Base-by-base conservation (phyloP, 2,329 filamentous ascomycete species). In the Xylaria sp. region DNA sequence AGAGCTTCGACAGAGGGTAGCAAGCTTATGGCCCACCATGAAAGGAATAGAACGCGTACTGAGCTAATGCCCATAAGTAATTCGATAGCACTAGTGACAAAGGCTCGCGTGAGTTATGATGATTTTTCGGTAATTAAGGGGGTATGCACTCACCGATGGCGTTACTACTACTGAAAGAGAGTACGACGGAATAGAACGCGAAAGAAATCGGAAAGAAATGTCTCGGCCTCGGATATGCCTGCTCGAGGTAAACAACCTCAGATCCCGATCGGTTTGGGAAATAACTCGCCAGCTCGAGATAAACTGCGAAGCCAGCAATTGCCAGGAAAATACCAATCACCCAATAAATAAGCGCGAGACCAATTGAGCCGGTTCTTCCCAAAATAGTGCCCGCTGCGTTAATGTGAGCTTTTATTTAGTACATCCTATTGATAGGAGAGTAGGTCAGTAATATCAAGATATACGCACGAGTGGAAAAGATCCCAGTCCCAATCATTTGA, bases 401-500 rank as follows among this genome's bases (percentile, higher is more conserved):
- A 4, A 7, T 26, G n/a, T 58, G 20, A 48, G 42, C 33, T 23
- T 15, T 38, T 28, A 20, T 33, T 48, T 10, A 40, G 11, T n/a
- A 23, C 28, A 23, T 26, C 2, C n/a, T 65, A 17, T 65, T 46
- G 20, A 40, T 13, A 4, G 6, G 28, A 31, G 15, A 13, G 6
- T 26, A 4, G 17, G 6, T 20, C 11, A 6, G 38, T 10, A n/a
- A 36, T 31, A 31, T 28, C 26, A 26, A 49, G 23, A 54, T 42
- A 56, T 10, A 56, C 75, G 65, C 71, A 77, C 76, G 76, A 10
- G 66, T 71, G 5, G 86, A 87, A 70, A 86, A 89, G 6, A 89
- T 83, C 5, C 88, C 87, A 0, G 87, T 90, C 1, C 88, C 88
- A 53, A 90, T 83, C 87, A 90, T 90, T 76, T 87, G 86, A 64